Evolutionary conservation across 495 filamentous ascomycete species (phyloP), one percentile per base, ranked within the genome.

Genomic region (Hyaloscypha hepaticicola): DNA sequence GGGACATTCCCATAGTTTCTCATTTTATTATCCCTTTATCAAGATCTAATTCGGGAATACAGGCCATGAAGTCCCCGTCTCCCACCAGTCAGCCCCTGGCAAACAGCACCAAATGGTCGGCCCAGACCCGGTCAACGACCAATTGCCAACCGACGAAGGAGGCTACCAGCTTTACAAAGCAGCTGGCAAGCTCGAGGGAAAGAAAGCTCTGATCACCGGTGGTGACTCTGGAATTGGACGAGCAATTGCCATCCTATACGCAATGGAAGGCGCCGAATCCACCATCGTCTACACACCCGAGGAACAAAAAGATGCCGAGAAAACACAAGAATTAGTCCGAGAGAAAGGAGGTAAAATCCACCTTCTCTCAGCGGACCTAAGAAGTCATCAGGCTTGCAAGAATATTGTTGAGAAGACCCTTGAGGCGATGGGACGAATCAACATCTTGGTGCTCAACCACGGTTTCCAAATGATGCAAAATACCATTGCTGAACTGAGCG

Each of bases 151-250:
- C 6, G 82, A 86, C 48, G 83, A 88, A 38, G 85, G 85, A 58
- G 87, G 87, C 16, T 90, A 87, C 74, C 85, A 90, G 68, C 84
- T 81, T 58, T 95, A 95, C 78, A 87, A 87, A 74, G 84, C 91
- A 14, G 89, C 92, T 12, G 88, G 87, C 41, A 96, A 96, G 76
- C 82, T 95, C 1, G 70, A 78, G 62, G 88, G 85, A 65, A 90
- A 89, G 74, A 88, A 85, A 25, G 90, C 90, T 25, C 75, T 95
- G 34, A 95, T 95, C 68, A 93, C 90, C 1, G 90, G 91, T 19
- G 92, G 91, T 16, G 91, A 95, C 72, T 89, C 84, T 6, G 90
- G 91, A 19, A 95, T 95, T 69, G 90, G 92, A 19, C 87, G 90
- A 8, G 87, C 91, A 0, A 84, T 88, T 19, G 89, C 91, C 0